Percentiles rank a stretch among this genome's conserved stretches.
Conservation (phyloP, 179 eudicot genomes). For the Amaranthus tricolor region DNA sequence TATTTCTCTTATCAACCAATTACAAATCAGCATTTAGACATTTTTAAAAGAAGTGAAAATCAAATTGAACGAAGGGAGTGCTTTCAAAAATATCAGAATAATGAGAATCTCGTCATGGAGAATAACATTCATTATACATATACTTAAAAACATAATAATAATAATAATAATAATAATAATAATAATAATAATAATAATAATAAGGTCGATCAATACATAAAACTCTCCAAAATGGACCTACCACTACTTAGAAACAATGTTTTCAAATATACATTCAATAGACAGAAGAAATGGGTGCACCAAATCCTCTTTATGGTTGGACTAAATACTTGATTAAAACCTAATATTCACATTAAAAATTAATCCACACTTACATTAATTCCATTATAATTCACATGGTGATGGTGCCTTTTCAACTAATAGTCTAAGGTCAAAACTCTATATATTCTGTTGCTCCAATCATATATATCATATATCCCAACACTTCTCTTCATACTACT, state of each 20-base stretch:
- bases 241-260: constrained; percentile 7
- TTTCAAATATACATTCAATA: neutral
- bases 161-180: neutral
- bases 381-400: neutral
- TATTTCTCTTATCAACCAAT: no score
- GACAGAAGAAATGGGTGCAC: constrained; percentile 45
- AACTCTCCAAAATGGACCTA: neutral
- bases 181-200: no score
- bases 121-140: neutral
- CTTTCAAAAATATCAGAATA: no score
- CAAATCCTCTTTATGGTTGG: constrained; percentile 40
- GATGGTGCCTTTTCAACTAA: constrained; percentile 1
- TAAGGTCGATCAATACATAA: neutral
- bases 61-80: no score
- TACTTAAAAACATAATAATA: neutral
- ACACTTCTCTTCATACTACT: constrained; percentile 7
- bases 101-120: no score
- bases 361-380: constrained; percentile 6
- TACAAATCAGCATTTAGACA: no score
- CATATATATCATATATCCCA: constrained; percentile 8
- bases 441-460: constrained; percentile 1
- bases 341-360: constrained; percentile 24
- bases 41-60: no score
- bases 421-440: constrained; percentile 9
- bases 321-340: constrained; percentile 22